phyloP scores from a whole-genome alignment of 1,284 basidiomycete genomes.

The Microbotryum lychnidis-dioicae region DNA sequence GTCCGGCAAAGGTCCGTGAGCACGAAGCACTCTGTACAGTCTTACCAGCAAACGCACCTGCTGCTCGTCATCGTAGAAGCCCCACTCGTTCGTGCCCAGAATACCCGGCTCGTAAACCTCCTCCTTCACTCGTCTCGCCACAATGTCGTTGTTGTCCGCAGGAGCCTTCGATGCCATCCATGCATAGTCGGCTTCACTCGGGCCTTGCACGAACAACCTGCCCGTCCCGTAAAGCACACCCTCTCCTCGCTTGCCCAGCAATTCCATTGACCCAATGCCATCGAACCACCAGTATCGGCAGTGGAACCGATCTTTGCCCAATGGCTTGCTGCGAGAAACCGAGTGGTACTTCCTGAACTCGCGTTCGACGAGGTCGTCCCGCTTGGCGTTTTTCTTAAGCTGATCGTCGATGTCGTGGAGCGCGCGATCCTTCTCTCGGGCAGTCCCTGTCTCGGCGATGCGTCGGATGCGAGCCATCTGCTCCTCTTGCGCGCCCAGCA shows the following conservation, averaged over 20 bases:
- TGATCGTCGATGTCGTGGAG: conserved; percentile 39
- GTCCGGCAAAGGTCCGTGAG: background rate
- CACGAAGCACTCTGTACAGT: conserved; percentile 6
- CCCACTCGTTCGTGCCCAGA: conserved; percentile 75
- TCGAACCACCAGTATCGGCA: conserved; percentile 99
- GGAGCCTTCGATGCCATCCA: conserved; percentile 7
- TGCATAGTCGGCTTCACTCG: conserved; percentile 48
- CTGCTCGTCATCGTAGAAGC: conserved; percentile 72
- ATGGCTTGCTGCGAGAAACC: conserved; percentile 70
- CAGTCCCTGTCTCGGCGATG: conserved; percentile 35
- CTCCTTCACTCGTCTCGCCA: conserved; percentile 50
- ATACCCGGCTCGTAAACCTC: conserved; percentile 52
- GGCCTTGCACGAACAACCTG: conserved; percentile 69
- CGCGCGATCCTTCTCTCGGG: conserved; percentile 44
- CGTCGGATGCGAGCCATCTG: conserved; percentile 25
- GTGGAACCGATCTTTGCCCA: conserved; percentile 86
- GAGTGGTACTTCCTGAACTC: conserved; percentile 83
- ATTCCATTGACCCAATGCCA: conserved; percentile 74
- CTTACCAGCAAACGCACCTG: conserved; percentile 52
- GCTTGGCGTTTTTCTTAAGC: conserved; percentile 9
- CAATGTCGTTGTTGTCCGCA: conserved; percentile 31
- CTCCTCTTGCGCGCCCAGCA: conserved; percentile 45
- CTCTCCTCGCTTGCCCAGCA: conserved; percentile 52
- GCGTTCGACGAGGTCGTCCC: conserved; percentile 74
- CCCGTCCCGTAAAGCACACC: conserved; percentile 73